Conservation (phyloP, 2,329 filamentous ascomycete genomes). For the Aspergillus neoniger region DNA sequence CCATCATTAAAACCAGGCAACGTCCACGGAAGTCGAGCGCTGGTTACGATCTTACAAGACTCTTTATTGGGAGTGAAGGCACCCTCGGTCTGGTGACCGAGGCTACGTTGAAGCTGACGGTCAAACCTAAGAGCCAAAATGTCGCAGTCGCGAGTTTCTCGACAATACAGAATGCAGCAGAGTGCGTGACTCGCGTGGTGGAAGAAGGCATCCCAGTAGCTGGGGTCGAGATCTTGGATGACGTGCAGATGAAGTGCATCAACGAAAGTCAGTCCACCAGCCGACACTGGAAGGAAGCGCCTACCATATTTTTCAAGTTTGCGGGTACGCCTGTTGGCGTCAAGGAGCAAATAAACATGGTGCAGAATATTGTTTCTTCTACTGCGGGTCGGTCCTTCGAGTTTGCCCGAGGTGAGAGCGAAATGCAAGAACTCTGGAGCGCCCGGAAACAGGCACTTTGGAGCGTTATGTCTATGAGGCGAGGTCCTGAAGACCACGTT, state of each 20-base stretch:
- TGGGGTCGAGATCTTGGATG: constrained; percentile 90
- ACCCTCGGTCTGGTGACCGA: constrained; percentile 90
- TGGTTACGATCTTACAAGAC: constrained; percentile 85
- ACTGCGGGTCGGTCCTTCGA: constrained; percentile 63
- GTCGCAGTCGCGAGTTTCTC: constrained; percentile 75
- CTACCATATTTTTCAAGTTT: constrained; percentile 77
- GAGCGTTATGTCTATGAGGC: constrained; percentile 67
- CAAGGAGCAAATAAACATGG: constrained; percentile 64
- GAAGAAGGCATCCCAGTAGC: constrained; percentile 79
- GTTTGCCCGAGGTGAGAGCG: constrained; percentile 65
- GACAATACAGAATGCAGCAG: constrained; percentile 68
- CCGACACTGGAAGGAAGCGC: constrained; percentile 65
- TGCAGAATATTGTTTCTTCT: constrained; percentile 59
- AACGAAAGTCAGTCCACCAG: constrained; percentile 53
- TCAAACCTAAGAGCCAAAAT: constrained; percentile 74
- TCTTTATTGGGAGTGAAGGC: constrained; percentile 89
- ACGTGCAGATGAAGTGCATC: constrained; percentile 80
- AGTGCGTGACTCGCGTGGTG: constrained; percentile 79
- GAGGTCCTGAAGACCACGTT: constrained; percentile 61
- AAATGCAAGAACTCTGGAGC: constrained; percentile 72
- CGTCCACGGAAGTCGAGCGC: constrained; percentile 86
- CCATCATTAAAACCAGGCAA: constrained; percentile 84
- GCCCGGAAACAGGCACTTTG: constrained; percentile 75
- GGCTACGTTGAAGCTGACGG: constrained; percentile 82
- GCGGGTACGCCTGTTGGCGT: constrained; percentile 64